Base-by-base conservation (phyloP, 2,329 filamentous ascomycete species). In the Hypoxylon sp. region DNA sequence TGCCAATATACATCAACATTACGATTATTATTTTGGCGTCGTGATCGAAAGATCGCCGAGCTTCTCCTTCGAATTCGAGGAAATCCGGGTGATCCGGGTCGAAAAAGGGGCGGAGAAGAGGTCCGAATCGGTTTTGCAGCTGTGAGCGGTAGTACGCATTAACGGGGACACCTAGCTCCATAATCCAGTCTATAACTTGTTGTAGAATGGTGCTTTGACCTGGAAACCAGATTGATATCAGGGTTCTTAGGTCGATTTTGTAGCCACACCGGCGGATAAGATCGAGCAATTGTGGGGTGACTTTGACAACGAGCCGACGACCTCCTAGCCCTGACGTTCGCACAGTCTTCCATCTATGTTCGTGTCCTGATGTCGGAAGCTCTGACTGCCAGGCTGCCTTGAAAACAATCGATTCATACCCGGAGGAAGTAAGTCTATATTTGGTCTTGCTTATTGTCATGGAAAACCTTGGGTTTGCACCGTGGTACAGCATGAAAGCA, bases 171-270 rank as follows among this genome's bases (percentile, higher is more conserved):
- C 60, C 64, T 6, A 67, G 26, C 12, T 33, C 58, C 5, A 64
- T 16, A 3, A 67, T 64, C 60, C 60, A 67, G 14, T 67, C 60
- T 14, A 67, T 60, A 26, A 57, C 64, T 20, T 64, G 36, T 28
- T 56, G 50, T 0, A 67, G 51, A 14, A 61, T 3, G 7, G 44
- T 7, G 40, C 33, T 30, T 11, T 61, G 51, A 7, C 26, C n/a
- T 26, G 60, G 60, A 22, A 54, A 67, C 60, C 60, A 67, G 6
- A 64, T 12, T 20, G 51, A 45, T 12, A 56, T 55, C 2, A 65
- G 20, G 2, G 50, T 30, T n/a, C 38, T 56, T 8, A 65, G 18
- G 32, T 40, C 7, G 24, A 65, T 51, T 2, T 9, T 26, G 7
- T 36, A 22, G 42, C 61, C 50, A n/a, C 51, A n/a, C 3, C 24